These are phyloP conservation scores for Carpinus fangiana DNA, from an alignment of 306 rosid species.

Conservation along the genomic window DNA sequence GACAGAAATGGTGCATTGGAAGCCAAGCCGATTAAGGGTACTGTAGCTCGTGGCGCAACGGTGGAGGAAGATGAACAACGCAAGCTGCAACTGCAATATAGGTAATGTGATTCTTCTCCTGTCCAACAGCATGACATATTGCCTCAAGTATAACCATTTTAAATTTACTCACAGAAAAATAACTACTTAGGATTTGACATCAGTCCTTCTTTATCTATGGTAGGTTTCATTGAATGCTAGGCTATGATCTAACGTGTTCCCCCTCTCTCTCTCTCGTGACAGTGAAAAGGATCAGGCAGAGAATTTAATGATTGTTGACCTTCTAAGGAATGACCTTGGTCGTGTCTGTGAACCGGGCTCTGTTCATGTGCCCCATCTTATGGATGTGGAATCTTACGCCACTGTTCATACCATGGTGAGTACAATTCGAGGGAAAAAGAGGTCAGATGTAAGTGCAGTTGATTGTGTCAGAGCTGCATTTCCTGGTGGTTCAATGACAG, in stretches of 20 bases:
- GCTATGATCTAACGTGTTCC: slow-evolving; percentile 15
- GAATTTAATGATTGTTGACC: slow-evolving; percentile 97
- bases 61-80: slow-evolving; percentile 68
- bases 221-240: not conserved
- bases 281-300: slow-evolving; percentile 98
- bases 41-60: slow-evolving; percentile 83
- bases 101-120: slow-evolving; percentile 46
- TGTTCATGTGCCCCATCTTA: slow-evolving; percentile 85
- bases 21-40: slow-evolving; percentile 98
- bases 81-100: slow-evolving; percentile 66
- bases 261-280: slow-evolving; percentile 18
- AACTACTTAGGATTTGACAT: not conserved
- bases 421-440: slow-evolving; percentile 82
- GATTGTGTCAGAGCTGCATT: slow-evolving; percentile 91
- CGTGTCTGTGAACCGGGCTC: slow-evolving; percentile 94
- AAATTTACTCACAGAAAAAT: not conserved
- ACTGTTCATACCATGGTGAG: slow-evolving; percentile 98
- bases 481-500: slow-evolving; percentile 99
- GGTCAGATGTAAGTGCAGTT: slow-evolving; percentile 50
- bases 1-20: slow-evolving; percentile 71
- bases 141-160: not conserved
- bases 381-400: slow-evolving; percentile 91
- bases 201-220: not conserved
- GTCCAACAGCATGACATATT: slow-evolving; percentile 2
- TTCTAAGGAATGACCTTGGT: slow-evolving; percentile 96